Base-by-base conservation (phyloP, 768 basidiomycete genomes). In the Sutorius australiensis region DNA sequence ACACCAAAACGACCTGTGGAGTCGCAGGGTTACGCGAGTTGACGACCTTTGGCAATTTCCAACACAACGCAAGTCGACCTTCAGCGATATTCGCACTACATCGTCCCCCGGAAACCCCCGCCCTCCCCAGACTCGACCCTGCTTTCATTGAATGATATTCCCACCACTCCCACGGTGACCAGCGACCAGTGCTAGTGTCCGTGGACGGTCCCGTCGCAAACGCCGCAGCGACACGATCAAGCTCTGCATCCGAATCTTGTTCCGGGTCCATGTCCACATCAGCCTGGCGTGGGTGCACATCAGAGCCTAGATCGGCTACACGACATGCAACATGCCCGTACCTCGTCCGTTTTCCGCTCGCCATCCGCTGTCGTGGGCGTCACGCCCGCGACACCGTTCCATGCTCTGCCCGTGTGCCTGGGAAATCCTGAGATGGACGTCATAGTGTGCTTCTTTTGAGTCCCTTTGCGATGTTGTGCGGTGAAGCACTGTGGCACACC, bases 401-500 rank as follows among this genome's bases (percentile, higher is more conserved):
- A 54, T 2, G 34, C 47, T 19, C 37, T 58, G 21, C 55, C 50
- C 2, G 38, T n/a, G 27, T 45, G 62, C 41, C 9, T 58, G 30
- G 51, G 7, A 36, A 54, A 55, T 13, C 55, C 57, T 12, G 63
- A 57, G 32, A 89, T 60, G 36, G 80, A 72, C 58, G 77, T 84
- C 13, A 75, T 72, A 6, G 69, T 63, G 66, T 92, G 91, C 34
- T 67, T 68, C 67, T 85, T 90, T 45, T 90, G 77, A 3, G 83
- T 77, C 8, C 91, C 91, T 61, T 92, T 93, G 43, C 90, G 75
- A 67, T 93, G 91, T 63, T 89, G 89, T 1, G 90, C 80, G 10
- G 86, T 80, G 67, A 87, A 93, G 75, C 91, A n/a, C n/a, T n/a
- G n/a, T n/a, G n/a, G n/a, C n/a, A 93, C 21, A 93, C 91, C 64